Evolutionary conservation across 768 basidiomycete genomes (phyloP).

Genomic region (Auricularia cornea): DNA sequence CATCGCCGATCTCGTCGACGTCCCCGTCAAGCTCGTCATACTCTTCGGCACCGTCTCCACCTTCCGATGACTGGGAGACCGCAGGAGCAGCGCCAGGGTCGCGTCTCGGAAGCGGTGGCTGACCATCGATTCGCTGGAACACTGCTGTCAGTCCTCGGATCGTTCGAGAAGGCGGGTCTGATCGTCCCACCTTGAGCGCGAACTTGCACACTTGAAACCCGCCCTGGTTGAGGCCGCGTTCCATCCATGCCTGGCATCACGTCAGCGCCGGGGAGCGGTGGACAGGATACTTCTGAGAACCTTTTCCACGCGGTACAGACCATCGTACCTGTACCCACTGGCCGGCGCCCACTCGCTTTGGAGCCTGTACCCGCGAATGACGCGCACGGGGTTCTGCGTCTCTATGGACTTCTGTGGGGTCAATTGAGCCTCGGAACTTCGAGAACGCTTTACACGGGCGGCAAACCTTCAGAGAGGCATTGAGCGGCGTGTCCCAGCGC

Average conservation of each 20-base stretch:
- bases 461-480: constrained; percentile 65
- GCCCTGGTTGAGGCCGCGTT: constrained; percentile 55
- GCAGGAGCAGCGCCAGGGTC: constrained; percentile 5
- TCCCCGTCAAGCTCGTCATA: too few species aligned
- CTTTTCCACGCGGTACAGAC: constrained; percentile 73
- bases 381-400: constrained; percentile 74
- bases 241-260: constrained; percentile 57
- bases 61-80: constrained; percentile 12
- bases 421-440: too few species aligned
- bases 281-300: background rate
- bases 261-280: background rate
- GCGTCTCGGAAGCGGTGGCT: constrained; percentile 41
- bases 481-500: constrained; percentile 63
- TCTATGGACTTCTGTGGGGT: too few species aligned
- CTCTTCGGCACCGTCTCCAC: constrained; percentile 13
- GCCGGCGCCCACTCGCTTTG: constrained; percentile 64
- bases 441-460: too few species aligned
- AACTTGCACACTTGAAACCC: constrained; percentile 81
- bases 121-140: constrained; percentile 46
- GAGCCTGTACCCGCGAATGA: constrained; percentile 79
- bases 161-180: background rate
- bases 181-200: constrained; percentile 57
- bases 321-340: constrained; percentile 91
- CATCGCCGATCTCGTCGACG: too few species aligned
- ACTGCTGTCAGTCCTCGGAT: background rate